These are phyloP conservation scores for Hanseniaspora occidentalis DNA, from an alignment of 805 yeast genomes.

Conservation along the genomic window DNA sequence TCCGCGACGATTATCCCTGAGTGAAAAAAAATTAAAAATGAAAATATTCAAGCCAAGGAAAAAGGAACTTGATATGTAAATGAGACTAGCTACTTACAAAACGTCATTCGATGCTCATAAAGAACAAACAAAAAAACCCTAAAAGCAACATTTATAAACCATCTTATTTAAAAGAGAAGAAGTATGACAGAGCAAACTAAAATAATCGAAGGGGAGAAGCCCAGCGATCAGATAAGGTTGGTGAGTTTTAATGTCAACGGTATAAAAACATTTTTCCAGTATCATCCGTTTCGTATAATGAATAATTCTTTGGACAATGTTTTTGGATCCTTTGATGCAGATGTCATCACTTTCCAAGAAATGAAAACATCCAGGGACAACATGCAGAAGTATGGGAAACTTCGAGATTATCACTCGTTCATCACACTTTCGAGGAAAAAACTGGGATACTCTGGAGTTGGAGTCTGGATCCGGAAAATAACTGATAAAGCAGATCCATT, in stretches of 20 bases:
- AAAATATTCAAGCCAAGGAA: no score
- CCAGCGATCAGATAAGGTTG: conserved; percentile 27
- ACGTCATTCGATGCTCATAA: no score
- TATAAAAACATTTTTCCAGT: conserved; percentile 61
- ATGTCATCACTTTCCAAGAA: conserved; percentile 80
- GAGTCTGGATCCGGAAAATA: conserved; percentile 50
- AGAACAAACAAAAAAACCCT: no score
- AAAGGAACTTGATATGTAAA: no score
- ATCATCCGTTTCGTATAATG: conserved; percentile 67
- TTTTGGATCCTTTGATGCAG: conserved; percentile 49
- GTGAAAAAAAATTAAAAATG: no score
- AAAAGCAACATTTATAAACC: no score
- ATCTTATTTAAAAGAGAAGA: no score
- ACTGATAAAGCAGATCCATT: conserved; percentile 34
- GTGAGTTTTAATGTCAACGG: conserved; percentile 82
- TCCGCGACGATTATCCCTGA: no score
- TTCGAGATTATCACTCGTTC: conserved; percentile 49
- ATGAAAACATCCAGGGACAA: conserved; percentile 48
- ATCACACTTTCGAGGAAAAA: conserved; percentile 54
- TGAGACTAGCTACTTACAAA: no score
- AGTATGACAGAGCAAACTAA: no score
- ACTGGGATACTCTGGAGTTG: conserved; percentile 90
- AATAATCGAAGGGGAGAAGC: background rate
- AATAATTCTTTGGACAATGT: conserved; percentile 24
- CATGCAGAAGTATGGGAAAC: conserved; percentile 33